Percentiles rank a stretch among this genome's conserved stretches.
Evolutionary conservation across 2,329 filamentous ascomycete genomes (phyloP).

Genomic region (Chaetomium strumarium): DNA sequence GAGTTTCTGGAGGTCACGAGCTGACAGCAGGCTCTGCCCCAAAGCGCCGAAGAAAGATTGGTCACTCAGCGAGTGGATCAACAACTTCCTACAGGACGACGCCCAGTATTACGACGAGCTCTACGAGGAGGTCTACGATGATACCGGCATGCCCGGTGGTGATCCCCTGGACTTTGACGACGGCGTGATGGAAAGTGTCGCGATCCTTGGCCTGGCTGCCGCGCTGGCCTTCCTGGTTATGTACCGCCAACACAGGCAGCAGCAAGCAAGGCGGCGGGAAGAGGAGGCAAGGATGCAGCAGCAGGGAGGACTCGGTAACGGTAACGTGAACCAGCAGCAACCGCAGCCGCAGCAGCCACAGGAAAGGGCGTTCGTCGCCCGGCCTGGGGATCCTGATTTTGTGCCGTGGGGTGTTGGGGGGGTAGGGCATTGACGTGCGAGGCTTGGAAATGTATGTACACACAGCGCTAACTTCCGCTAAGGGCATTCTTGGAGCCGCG

Average conservation of each 20-base stretch:
- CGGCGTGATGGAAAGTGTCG: conserved; percentile 73
- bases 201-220: conserved; percentile 73
- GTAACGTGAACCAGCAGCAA: not conserved
- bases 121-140: conserved; percentile 51
- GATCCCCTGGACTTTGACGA: conserved; percentile 56
- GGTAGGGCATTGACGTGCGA: conserved; percentile 47
- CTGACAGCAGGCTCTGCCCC: conserved; percentile 26
- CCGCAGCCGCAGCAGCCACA: conserved; percentile 1
- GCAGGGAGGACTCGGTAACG: conserved; percentile 5
- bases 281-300: conserved; percentile 32
- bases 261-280: conserved; percentile 42
- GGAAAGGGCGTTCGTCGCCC: conserved; percentile 34
- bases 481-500: conserved; percentile 10
- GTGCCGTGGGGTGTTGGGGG: conserved; percentile 59
- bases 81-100: conserved; percentile 72
- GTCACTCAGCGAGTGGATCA: conserved; percentile 80
- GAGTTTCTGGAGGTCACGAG: not conserved
- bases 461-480: too few relatives aligned
- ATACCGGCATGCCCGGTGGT: conserved; percentile 50
- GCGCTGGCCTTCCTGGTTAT: conserved; percentile 74
- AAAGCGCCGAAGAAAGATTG: conserved; percentile 65
- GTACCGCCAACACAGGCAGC: conserved; percentile 67
- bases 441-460: not conserved
- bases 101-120: conserved; percentile 57
- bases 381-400: conserved; percentile 60